Percentiles rank a stretch among this genome's conserved stretches.
Conservation (phyloP, 2,329 filamentous ascomycete species). For the Botryotinia calthae region DNA sequence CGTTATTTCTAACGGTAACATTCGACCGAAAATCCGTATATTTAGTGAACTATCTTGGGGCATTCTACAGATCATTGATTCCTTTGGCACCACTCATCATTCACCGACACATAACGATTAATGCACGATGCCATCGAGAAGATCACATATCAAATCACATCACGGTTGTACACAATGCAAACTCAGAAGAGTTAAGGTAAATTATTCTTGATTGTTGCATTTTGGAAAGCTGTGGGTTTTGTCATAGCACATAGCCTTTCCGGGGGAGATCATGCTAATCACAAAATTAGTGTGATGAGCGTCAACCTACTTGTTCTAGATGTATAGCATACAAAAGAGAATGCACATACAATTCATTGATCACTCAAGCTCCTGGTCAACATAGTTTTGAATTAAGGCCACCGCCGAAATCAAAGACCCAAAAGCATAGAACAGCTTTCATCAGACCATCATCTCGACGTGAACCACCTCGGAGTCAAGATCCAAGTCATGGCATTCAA, state of each 20-base stretch:
- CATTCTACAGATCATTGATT: too few species aligned
- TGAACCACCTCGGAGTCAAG: neutral
- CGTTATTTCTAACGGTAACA: neutral
- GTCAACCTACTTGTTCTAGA: slow-evolving; percentile 14
- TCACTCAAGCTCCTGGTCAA: slow-evolving; percentile 13
- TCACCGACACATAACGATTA: neutral
- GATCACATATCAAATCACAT: slow-evolving; percentile 20
- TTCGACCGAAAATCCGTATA: neutral
- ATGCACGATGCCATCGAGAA: slow-evolving; percentile 9
- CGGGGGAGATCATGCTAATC: neutral
- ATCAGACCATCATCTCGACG: slow-evolving; percentile 4
- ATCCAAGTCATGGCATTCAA: neutral
- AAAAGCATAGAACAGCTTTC: neutral
- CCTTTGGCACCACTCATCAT: neutral
- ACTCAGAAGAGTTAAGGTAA: slow-evolving; percentile 14
- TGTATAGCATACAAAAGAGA: slow-evolving; percentile 17
- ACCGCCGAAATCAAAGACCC: neutral
- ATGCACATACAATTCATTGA: slow-evolving; percentile 12
- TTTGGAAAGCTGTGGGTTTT: neutral
- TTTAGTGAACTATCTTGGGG: neutral
- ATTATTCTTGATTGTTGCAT: neutral
- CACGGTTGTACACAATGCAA: slow-evolving; percentile 19
- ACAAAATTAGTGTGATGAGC: slow-evolving; percentile 12
- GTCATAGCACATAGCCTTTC: neutral
- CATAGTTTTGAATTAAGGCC: slow-evolving; percentile 12